Conservation (phyloP, 2,329 filamentous ascomycete species). For the Pseudogymnoascus sp. region DNA sequence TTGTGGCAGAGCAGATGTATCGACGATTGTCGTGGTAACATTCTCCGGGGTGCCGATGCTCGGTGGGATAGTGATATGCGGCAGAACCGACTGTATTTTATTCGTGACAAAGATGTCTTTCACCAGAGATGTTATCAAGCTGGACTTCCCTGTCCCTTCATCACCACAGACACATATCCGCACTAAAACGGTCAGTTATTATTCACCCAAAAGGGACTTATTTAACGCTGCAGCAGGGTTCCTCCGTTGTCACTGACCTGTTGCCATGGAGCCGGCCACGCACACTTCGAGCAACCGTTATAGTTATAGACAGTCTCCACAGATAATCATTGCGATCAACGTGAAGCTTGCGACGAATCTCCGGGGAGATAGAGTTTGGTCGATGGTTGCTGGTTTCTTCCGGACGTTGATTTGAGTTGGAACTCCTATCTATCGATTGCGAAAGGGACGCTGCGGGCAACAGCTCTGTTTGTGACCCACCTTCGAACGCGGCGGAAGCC, state of each 20-base stretch:
- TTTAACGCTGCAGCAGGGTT: neutral
- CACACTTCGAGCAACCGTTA: neutral
- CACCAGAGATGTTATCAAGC: constrained; percentile 87
- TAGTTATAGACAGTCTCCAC: neutral
- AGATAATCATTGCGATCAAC: constrained; percentile 7
- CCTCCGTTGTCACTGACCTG: constrained; percentile 7
- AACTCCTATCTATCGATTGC: constrained; percentile 7
- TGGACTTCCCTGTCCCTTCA: constrained; percentile 90
- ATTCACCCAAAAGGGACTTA: neutral
- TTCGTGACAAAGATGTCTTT: constrained; percentile 94
- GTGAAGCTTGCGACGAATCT: neutral
- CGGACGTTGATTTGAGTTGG: neutral
- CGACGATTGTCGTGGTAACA: constrained; percentile 94
- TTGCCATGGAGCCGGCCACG: constrained; percentile 10
- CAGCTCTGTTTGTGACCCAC: constrained; percentile 3
- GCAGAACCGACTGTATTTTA: constrained; percentile 91
- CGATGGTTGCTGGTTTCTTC: neutral
- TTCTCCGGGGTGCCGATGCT: constrained; percentile 91
- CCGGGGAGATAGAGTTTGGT: neutral
- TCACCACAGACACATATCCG: constrained; percentile 96
- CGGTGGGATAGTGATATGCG: constrained; percentile 89
- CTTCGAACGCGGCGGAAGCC: constrained; percentile 1
- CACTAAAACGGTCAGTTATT: constrained; percentile 39
- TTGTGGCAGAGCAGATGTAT: constrained; percentile 91
- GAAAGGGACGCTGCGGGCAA: constrained; percentile 3